Evolutionary conservation across 495 filamentous ascomycete genomes (phyloP), one percentile per base, ranked within the genome.

Genomic region (Lichina pygmaea): DNA sequence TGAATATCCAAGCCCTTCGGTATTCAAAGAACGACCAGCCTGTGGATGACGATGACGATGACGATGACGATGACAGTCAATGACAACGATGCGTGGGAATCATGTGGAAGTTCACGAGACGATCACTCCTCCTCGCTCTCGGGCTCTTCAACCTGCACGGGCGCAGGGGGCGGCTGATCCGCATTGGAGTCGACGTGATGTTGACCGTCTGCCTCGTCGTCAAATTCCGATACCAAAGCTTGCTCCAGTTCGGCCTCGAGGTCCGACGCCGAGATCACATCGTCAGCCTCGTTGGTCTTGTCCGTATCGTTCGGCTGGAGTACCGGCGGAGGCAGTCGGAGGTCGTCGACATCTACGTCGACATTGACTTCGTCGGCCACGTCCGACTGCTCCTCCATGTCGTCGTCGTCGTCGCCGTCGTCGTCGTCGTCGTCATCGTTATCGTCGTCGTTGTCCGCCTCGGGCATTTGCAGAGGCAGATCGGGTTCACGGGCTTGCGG

Each of bases 221-320:
- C 49, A 24, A 24, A 24, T 32, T 13, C 37, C 12, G 17, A 43
- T 33, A 34, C 36, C 32, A 40, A 17, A 6, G 33, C 48, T 10
- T 50, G 49, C 36, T 46, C 51, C 2, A 49, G 44, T 43, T 51
- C 48, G 10, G 36, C 49, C 6, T 47, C 49, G 3, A 41, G 34
- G 24, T 53, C 45, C 15, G 43, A 33, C 30, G 9, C 48, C 13
- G 42, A 33, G 34, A 39, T 36, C 15, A 33, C 33, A 0, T 46
- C 50, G 34, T 48, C 46, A 24, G 43, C 46, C 11, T 48, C 46
- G 17, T 44, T 42, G 24, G 30, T 40, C 15, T 10, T 16, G n/a
- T 11, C 46, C 8, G 36, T n/a, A n/a, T 24, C 24, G 24, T 24
- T 24, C 24, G 24, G 24, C 2, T n/a, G 5, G 46, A 15, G 46